Percentiles rank a stretch among this genome's conserved stretches.
phyloP scores from a whole-genome alignment of 2,329 filamentous ascomycete genomes.

The Massarina eburnea region DNA sequence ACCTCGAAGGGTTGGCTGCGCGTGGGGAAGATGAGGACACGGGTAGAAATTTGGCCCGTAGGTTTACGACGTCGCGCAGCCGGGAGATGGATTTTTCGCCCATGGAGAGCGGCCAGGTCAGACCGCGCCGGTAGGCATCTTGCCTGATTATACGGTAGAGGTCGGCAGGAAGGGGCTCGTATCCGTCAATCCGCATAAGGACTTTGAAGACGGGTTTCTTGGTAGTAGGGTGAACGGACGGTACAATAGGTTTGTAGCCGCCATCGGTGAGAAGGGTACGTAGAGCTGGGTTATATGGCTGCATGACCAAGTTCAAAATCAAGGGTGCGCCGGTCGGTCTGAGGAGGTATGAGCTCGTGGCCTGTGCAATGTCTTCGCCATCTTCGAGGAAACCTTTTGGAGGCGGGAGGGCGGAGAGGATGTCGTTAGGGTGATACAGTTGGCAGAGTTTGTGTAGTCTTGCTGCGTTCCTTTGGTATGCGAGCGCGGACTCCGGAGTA shows the following conservation, averaged over 20 bases:
- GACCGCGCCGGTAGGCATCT: conserved; percentile 37
- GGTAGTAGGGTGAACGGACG: conserved; percentile 1
- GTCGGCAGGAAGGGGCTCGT: conserved; percentile 31
- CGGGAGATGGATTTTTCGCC: conserved; percentile 24
- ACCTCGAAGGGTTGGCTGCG: conserved; percentile 13
- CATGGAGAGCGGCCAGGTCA: conserved; percentile 33
- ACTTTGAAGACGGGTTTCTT: conserved; percentile 32
- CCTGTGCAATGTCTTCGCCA: conserved; percentile 49
- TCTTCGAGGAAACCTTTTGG: conserved; percentile 48
- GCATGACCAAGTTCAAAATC: conserved; percentile 31
- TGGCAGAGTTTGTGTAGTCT: conserved; percentile 54
- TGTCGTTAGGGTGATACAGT: conserved; percentile 46
- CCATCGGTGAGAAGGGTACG: conserved; percentile 31
- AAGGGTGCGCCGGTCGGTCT: conserved; percentile 23
- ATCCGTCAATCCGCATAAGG: conserved; percentile 38
- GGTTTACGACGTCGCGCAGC: conserved; percentile 33
- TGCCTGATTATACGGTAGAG: conserved; percentile 29
- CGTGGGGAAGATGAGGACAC: conserved; percentile 23
- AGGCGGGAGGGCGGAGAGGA: conserved; percentile 47
- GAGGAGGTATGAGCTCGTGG: conserved; percentile 54
- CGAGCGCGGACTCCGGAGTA: conserved; percentile 57
- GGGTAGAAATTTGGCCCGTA: conserved; percentile 18
- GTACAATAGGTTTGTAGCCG: conserved; percentile 36
- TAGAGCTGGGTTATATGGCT: conserved; percentile 47
- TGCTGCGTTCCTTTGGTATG: conserved; percentile 60